Conservation (phyloP, 352 stramenopile species). For the Pythium rhizo-oryzae region DNA sequence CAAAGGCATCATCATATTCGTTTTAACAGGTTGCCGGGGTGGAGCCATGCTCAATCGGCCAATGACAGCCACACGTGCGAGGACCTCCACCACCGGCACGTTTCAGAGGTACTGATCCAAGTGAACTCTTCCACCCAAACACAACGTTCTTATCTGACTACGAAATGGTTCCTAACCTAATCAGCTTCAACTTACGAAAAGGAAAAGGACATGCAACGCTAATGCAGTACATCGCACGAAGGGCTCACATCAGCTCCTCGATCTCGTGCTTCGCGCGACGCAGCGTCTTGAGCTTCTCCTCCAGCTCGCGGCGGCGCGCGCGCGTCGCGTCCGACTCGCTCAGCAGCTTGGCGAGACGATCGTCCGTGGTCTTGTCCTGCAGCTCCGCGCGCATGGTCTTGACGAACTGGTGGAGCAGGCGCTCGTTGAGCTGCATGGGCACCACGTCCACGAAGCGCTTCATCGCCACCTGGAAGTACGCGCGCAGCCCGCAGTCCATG, state of each 20-base stretch:
- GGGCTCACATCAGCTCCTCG: conserved; percentile 33
- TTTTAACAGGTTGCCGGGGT: not conserved
- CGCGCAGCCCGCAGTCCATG: conserved; percentile 23
- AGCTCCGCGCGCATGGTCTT: conserved; percentile 38
- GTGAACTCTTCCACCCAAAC: too few relatives aligned
- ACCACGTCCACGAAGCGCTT: conserved; percentile 26
- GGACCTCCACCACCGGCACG: conserved; percentile 7
- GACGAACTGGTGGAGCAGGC: conserved; percentile 34
- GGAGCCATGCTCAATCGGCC: not conserved
- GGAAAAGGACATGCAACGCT: too few relatives aligned
- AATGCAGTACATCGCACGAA: not conserved
- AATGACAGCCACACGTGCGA: conserved; percentile 1
- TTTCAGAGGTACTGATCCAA: not conserved
- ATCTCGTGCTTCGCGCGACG: conserved; percentile 40
- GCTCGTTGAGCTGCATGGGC: conserved; percentile 24
- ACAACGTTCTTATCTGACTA: too few relatives aligned
- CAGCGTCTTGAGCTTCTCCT: conserved; percentile 34
- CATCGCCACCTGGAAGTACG: conserved; percentile 22
- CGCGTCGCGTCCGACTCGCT: conserved; percentile 37
- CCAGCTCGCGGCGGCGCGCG: conserved; percentile 29
- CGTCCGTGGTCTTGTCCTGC: conserved; percentile 35
- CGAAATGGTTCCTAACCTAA: too few relatives aligned
- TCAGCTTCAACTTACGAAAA: too few relatives aligned
- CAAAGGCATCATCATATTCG: not conserved
- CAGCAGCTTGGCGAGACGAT: conserved; percentile 38